These are phyloP conservation scores for Monilinia laxa DNA, from an alignment of 2,329 filamentous ascomycete species.

Conservation along the genomic window DNA sequence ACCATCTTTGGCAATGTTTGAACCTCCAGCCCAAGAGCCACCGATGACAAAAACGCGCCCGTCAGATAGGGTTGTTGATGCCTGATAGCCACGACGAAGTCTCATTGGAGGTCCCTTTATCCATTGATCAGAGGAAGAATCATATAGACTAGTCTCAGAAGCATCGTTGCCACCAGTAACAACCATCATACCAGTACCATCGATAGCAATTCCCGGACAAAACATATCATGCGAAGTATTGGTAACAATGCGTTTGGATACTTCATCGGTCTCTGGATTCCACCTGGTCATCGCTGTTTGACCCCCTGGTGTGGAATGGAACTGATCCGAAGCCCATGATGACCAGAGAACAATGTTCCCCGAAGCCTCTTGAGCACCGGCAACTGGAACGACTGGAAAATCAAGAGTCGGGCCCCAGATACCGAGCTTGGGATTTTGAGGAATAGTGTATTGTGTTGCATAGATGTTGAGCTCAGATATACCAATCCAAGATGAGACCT, in stretches of 20 bases:
- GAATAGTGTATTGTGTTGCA: conserved; percentile 11
- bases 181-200: conserved; percentile 13
- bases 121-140: conserved; percentile 14
- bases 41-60: conserved; percentile 12
- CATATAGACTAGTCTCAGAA: conserved; percentile 10
- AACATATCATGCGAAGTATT: conserved; percentile 17
- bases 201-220: conserved; percentile 13
- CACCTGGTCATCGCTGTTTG: conserved; percentile 11
- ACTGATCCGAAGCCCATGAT: conserved; percentile 11
- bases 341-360: conserved; percentile 12
- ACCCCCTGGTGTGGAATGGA: conserved; percentile 11
- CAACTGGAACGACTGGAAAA: conserved; percentile 16
- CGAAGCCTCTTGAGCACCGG: conserved; percentile 16
- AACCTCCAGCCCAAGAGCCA: conserved; percentile 5
- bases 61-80: conserved; percentile 17
- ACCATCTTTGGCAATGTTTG: conserved; percentile 4
- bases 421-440: conserved; percentile 3
- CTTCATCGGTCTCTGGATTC: background rate
- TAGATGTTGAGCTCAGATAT: conserved; percentile 10
- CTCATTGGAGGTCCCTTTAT: background rate
- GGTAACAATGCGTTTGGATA: conserved; percentile 12
- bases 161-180: conserved; percentile 17
- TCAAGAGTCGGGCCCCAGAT: conserved; percentile 10
- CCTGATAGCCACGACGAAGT: conserved; percentile 14
- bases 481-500: background rate